Evolutionary conservation across 441 rosid species (phyloP).

Genomic region (Flueggea neowawraea): DNA sequence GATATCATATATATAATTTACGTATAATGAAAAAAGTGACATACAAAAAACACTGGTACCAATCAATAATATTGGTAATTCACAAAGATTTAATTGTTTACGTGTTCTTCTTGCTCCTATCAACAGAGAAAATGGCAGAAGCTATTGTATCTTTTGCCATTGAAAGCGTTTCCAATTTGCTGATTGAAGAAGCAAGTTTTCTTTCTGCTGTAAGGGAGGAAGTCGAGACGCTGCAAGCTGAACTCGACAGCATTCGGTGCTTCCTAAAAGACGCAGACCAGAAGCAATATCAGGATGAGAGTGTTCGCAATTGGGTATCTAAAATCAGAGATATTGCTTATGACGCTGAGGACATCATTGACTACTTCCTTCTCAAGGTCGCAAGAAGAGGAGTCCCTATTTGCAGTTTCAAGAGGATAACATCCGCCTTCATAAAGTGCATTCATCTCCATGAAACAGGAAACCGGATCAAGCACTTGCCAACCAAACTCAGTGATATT

Average conservation of each 20-base stretch:
- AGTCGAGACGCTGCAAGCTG: slow-evolving; percentile 9
- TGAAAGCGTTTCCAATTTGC: slow-evolving; percentile 1
- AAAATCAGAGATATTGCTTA: slow-evolving; percentile 15
- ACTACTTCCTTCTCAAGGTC: slow-evolving; percentile 6
- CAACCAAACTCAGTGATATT: not conserved
- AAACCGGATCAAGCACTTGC: not conserved
- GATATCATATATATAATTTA: too few relatives aligned
- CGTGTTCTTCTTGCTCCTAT: too few relatives aligned
- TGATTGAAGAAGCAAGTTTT: slow-evolving; percentile 12
- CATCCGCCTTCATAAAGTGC: not conserved
- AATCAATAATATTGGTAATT: too few relatives aligned
- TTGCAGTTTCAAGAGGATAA: not conserved
- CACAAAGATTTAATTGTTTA: too few relatives aligned
- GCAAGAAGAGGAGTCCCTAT: not conserved
- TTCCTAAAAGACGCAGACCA: slow-evolving; percentile 21
- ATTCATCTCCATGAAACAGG: not conserved
- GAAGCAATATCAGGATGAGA: slow-evolving; percentile 3
- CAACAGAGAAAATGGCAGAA: too few relatives aligned
- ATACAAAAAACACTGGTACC: too few relatives aligned
- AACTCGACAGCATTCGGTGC: slow-evolving; percentile 14
- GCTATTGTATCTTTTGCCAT: too few relatives aligned
- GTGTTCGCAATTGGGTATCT: slow-evolving; percentile 7
- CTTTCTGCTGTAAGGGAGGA: slow-evolving; percentile 4
- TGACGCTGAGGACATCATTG: slow-evolving; percentile 15
- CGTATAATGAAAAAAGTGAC: too few relatives aligned